Evolutionary conservation across 164 flowering plant genomes (phyloP).

Genomic region (Piper betle): DNA sequence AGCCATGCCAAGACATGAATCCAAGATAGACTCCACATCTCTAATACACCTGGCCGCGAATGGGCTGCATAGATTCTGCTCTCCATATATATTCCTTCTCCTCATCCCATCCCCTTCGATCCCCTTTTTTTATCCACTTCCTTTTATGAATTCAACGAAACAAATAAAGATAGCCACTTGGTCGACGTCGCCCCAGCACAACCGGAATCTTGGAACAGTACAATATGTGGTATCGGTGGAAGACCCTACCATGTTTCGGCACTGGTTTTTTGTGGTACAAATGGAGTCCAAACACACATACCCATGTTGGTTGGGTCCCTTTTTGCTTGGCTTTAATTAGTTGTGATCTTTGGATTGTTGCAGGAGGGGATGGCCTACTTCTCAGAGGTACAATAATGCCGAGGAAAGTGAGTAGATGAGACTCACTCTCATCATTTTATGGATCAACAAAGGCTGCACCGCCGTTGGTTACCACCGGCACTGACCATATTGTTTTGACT

Average conservation of each 20-base stretch:
- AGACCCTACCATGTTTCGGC: background rate
- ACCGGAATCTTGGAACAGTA: background rate
- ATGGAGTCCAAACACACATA: background rate
- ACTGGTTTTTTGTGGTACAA: background rate
- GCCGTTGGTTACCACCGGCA: too few species aligned
- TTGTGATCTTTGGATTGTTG: too few species aligned
- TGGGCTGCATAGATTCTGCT: conserved; percentile 4
- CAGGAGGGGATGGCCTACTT: too few species aligned
- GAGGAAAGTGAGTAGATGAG: too few species aligned
- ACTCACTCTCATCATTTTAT: too few species aligned
- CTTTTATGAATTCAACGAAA: background rate
- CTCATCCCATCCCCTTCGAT: background rate
- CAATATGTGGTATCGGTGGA: background rate
- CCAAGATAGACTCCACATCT: conserved; percentile 28
- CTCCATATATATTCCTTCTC: background rate
- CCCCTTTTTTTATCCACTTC: background rate
- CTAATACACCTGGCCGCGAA: conserved; percentile 28
- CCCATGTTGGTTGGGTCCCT: background rate
- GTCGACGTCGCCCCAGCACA: background rate
- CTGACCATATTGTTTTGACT: too few species aligned
- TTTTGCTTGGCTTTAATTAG: too few species aligned
- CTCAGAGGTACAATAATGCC: too few species aligned
- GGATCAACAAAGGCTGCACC: too few species aligned
- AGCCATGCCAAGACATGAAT: too few species aligned
- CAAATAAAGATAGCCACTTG: background rate